Base-by-base conservation (phyloP, 129 eudicot genomes). In the Lonicera japonica region DNA sequence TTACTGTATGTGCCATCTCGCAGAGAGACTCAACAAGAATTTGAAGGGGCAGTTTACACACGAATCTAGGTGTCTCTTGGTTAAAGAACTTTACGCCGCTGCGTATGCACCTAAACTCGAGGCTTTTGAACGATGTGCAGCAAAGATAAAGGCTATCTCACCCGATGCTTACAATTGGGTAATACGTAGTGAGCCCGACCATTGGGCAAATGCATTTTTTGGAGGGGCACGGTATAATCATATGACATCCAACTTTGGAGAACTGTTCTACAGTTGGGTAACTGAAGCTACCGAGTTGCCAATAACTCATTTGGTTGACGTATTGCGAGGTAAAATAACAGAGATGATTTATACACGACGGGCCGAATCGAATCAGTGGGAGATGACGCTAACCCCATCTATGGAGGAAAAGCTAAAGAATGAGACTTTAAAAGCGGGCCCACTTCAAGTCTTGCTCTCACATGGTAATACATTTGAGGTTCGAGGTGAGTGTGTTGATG, bases 121-220 rank as follows among this genome's bases (percentile, higher is more conserved):
- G 23, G 76, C 73, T 51, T 80, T 80, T 34, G 78, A 80, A 43
- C 77, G 76, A 43, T 75, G 86, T 25, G 67, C 79, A 3, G 86
- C 72, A 73, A 80, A 73, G 70, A 64, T 80, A 8, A 80, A 80
- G 59, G 76, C 86, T 29, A 72, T 80, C 13, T 80, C 86, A 0
- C 76, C 82, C 0, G 86, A 75, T 64, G 86, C 82, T 45, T 80
- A 75, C 60, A 76, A 75, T 65, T 80, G 82, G 86, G 82, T 80
- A 23, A 75, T 80, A 20, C 61, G 69, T 53, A 80, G 86, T 13
- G 86, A 80, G 53, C 86, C 82, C 0, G 86, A 80, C 34, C 86
- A 75, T 20, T 80, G 85, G 85, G 78, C 85, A 3, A 80, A 71
- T n/a, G 75, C 72, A 5, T 80, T 80, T 36, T 80, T 80, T 68